Conservation (phyloP, 345 rosid genomes). For the Alliaria petiolata region DNA sequence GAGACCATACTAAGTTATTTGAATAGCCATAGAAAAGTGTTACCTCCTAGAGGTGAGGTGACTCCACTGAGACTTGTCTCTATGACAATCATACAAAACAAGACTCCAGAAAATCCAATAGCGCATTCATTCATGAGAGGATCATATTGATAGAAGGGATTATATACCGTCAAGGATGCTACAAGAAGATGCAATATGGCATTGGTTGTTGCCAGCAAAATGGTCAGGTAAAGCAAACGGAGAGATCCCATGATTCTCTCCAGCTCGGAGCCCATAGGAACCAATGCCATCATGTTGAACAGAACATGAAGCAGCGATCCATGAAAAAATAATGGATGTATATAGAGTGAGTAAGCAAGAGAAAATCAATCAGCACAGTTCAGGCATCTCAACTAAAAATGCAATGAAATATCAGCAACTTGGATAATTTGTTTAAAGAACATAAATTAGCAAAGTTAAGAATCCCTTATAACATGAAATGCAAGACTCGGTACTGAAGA, state of each 20-base stretch:
- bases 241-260: constrained; percentile 98
- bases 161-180: constrained; percentile 56
- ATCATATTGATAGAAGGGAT: constrained; percentile 45
- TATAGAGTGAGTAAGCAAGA: neutral
- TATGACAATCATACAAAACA: constrained; percentile 90
- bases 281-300: constrained; percentile 96
- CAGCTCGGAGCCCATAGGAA: constrained; percentile 91
- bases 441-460: neutral
- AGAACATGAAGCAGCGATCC: constrained; percentile 87
- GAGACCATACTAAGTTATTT: neutral
- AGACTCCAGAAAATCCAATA: constrained; percentile 86
- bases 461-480: neutral
- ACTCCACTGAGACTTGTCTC: constrained; percentile 95
- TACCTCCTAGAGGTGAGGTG: constrained; percentile 85
- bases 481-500: neutral
- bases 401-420: neutral
- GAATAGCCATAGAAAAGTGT: constrained; percentile 17
- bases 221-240: constrained; percentile 62
- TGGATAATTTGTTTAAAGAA: neutral
- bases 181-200: constrained; percentile 73
- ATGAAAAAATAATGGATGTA: constrained; percentile 74
- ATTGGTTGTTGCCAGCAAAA: constrained; percentile 82
- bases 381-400: no score
- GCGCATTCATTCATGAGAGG: constrained; percentile 75
- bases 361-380: neutral